Percentiles rank a stretch among this genome's conserved stretches.
Conservation (phyloP, 768 basidiomycete species). For the Mycena alexandri region DNA sequence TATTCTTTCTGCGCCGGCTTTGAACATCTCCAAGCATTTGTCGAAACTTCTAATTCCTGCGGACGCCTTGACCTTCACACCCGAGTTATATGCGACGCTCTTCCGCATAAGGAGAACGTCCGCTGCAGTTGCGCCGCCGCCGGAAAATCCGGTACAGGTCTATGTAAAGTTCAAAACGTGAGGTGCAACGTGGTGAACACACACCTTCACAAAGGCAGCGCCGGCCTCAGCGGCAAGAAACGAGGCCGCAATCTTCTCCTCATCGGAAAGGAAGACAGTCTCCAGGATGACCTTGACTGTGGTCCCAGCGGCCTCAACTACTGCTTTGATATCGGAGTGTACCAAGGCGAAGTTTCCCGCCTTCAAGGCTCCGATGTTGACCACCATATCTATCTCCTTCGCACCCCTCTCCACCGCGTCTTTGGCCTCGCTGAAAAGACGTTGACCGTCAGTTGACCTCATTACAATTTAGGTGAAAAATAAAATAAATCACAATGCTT, state of each 20-base stretch:
- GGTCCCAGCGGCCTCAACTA: slow-evolving; percentile 51
- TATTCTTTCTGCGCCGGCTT: slow-evolving; percentile 64
- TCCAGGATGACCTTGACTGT: slow-evolving; percentile 68
- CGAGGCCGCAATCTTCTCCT: slow-evolving; percentile 61
- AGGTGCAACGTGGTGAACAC: too few species aligned
- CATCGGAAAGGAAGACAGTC: slow-evolving; percentile 59
- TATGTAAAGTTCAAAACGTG: too few species aligned
- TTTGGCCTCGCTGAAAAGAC: slow-evolving; percentile 55
- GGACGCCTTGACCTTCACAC: slow-evolving; percentile 64
- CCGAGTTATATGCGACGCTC: slow-evolving; percentile 52
- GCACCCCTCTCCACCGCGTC: slow-evolving; percentile 62
- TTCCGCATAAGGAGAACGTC: slow-evolving; percentile 61
- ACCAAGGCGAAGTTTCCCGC: slow-evolving; percentile 51
- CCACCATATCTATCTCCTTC: slow-evolving; percentile 64
- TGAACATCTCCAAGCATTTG: slow-evolving; percentile 60
- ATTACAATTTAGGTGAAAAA: background rate
- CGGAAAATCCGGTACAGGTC: slow-evolving; percentile 65
- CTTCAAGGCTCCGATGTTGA: slow-evolving; percentile 63
- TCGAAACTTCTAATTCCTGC: slow-evolving; percentile 64
- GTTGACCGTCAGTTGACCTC: background rate
- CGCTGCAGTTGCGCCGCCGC: slow-evolving; percentile 59
- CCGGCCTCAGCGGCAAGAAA: slow-evolving; percentile 64
- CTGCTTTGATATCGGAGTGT: slow-evolving; percentile 55
- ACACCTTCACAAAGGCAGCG: slow-evolving; percentile 60
- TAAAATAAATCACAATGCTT: slow-evolving; percentile 56